Percentiles rank a stretch among this genome's conserved stretches.
These are phyloP conservation scores for Populus tomentosa DNA, from an alignment of 441 rosid species.

Conservation along the genomic window DNA sequence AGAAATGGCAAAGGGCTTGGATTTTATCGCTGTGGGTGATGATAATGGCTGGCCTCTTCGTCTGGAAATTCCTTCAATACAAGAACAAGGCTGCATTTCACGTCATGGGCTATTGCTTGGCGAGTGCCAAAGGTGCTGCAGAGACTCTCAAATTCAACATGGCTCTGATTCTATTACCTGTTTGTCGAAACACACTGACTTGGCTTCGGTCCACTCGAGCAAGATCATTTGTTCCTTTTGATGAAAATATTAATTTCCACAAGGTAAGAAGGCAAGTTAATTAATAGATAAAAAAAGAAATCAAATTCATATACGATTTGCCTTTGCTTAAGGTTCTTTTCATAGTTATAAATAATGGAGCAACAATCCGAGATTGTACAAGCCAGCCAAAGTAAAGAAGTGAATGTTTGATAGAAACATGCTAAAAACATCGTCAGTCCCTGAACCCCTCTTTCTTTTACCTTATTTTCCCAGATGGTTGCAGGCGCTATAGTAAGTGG, in stretches of 20 bases:
- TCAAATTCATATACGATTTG: too few relatives aligned
- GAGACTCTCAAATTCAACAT: slow-evolving; percentile 96
- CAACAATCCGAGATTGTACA: too few relatives aligned
- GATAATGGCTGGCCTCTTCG: slow-evolving; percentile 59
- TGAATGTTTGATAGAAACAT: neutral
- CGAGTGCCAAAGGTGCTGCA: slow-evolving; percentile 90
- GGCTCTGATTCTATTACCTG: slow-evolving; percentile 92
- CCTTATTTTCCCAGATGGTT: slow-evolving; percentile 47
- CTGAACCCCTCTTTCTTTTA: neutral
- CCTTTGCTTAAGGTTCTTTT: too few relatives aligned
- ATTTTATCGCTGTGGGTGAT: slow-evolving; percentile 60
- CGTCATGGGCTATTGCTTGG: slow-evolving; percentile 81
- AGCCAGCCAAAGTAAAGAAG: neutral
- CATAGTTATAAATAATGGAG: too few relatives aligned
- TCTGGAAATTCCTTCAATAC: slow-evolving; percentile 87
- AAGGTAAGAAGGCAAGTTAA: slow-evolving; percentile 43
- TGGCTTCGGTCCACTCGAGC: slow-evolving; percentile 85
- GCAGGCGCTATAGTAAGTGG: slow-evolving; percentile 72
- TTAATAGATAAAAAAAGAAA: too few relatives aligned
- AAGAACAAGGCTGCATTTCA: slow-evolving; percentile 64
- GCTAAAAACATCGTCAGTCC: too few relatives aligned
- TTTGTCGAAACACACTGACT: slow-evolving; percentile 89
- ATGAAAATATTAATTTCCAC: slow-evolving; percentile 88
- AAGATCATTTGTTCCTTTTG: slow-evolving; percentile 62
- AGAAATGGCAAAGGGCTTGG: slow-evolving; percentile 91